These are phyloP conservation scores for Sporopachydermia quercuum DNA, from an alignment of 805 yeast genomes.

Conservation along the genomic window DNA sequence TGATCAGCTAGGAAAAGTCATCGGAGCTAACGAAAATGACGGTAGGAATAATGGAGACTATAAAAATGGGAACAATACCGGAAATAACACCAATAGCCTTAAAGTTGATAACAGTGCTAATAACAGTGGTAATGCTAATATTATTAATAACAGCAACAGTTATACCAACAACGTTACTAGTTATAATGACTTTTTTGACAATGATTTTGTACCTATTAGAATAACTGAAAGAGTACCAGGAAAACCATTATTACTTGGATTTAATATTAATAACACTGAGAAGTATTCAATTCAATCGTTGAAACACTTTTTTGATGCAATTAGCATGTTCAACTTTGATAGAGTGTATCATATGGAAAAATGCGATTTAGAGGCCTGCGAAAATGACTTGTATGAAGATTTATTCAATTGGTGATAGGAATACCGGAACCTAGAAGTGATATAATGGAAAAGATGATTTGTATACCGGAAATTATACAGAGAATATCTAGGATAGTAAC, in stretches of 20 bases:
- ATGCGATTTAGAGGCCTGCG: conserved; percentile 31
- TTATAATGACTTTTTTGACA: conserved; percentile 12
- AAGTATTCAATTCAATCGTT: conserved; percentile 27
- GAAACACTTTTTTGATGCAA: conserved; percentile 47
- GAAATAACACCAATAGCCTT: conserved; percentile 4
- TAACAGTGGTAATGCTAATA: conserved; percentile 16
- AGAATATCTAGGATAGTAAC: too few species aligned
- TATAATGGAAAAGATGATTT: too few species aligned
- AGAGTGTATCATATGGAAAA: conserved; percentile 38
- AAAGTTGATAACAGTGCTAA: conserved; percentile 6
- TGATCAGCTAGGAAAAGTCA: conserved; percentile 29
- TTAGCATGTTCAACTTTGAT: conserved; percentile 53
- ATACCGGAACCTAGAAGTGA: too few species aligned
- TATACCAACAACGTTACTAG: conserved; percentile 16
- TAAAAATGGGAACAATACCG: conserved; percentile 3
- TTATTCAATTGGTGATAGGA: conserved; percentile 22
- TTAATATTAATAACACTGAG: conserved; percentile 17
- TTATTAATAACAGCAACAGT: conserved; percentile 14
- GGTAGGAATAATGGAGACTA: conserved; percentile 11
- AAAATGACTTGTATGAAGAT: conserved; percentile 44
- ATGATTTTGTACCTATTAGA: conserved; percentile 10
- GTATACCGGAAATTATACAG: too few species aligned
- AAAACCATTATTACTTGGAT: conserved; percentile 26
- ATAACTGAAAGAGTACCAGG: conserved; percentile 10
- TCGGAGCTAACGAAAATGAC: conserved; percentile 23